A percentile compares a stretch with the other conserved stretches of the same genome.
phyloP scores from a whole-genome alignment of 129 eudicot species.

The Artemisia annua region DNA sequence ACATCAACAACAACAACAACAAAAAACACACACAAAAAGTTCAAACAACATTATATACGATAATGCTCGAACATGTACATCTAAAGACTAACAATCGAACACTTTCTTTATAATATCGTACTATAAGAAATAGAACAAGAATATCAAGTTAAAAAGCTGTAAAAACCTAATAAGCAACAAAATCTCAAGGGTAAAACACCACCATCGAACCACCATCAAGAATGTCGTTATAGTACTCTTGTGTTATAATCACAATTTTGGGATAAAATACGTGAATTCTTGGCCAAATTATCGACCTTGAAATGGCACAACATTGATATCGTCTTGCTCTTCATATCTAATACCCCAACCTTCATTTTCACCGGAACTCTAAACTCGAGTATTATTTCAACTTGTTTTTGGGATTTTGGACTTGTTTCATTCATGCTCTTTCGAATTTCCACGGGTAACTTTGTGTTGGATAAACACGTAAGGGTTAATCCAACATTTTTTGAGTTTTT shows the following conservation, averaged over 20 bases:
- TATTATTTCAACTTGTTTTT: constrained; percentile 15
- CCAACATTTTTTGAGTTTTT: constrained; percentile 18
- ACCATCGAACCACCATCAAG: constrained; percentile 26
- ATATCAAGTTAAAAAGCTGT: not conserved
- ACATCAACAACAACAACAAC: too few relatives aligned
- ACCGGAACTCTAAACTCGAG: constrained; percentile 31
- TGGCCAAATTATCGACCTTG: constrained; percentile 34
- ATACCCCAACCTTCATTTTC: constrained; percentile 37
- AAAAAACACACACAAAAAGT: not conserved
- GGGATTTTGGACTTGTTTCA: constrained; percentile 6
- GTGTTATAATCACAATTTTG: constrained; percentile 44
- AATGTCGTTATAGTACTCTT: not conserved
- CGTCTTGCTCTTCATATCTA: constrained; percentile 33
- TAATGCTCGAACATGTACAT: constrained; percentile 9
- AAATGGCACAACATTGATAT: constrained; percentile 33
- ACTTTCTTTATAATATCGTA: not conserved
- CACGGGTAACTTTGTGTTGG: constrained; percentile 25
- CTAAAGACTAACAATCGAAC: constrained; percentile 21
- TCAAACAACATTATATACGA: not conserved
- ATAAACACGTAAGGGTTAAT: constrained; percentile 22
- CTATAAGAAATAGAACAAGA: not conserved
- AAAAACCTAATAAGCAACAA: constrained; percentile 1
- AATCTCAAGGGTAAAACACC: constrained; percentile 11
- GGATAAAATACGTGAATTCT: constrained; percentile 37
- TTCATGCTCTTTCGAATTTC: constrained; percentile 40